A percentile compares a stretch with the other conserved stretches of the same genome.
Evolutionary conservation across 176 grass and related monocot species (phyloP).

Genomic region (Bothriochloa decipiens): DNA sequence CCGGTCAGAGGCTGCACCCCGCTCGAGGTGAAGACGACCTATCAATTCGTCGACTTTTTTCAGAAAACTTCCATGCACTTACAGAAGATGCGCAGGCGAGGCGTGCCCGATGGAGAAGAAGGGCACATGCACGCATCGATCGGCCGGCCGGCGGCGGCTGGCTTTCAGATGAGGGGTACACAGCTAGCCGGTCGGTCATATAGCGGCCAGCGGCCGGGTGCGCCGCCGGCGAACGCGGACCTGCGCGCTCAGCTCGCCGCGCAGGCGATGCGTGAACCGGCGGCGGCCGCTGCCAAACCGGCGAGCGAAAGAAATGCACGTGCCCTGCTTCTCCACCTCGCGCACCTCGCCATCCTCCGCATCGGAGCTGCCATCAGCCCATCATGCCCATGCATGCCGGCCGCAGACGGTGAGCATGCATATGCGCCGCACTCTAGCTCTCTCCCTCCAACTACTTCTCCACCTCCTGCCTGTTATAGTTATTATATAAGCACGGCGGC

Average conservation of each 20-base stretch:
- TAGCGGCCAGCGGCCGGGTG: too few species aligned
- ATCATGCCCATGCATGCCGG: background rate
- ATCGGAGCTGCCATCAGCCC: background rate
- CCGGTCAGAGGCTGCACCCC: background rate
- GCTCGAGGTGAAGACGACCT: background rate
- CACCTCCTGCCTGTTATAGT: background rate
- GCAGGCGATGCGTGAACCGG: too few species aligned
- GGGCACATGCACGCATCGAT: conserved; percentile 51
- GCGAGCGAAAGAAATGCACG: conserved; percentile 14
- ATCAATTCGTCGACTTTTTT: too few species aligned
- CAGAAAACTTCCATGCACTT: background rate
- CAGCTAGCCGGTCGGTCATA: background rate
- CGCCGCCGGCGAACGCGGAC: background rate
- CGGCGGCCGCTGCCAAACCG: background rate
- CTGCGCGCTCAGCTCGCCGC: background rate
- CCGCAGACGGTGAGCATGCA: background rate
- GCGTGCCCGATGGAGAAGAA: conserved; percentile 58
- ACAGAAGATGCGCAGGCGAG: conserved; percentile 43
- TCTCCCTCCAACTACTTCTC: background rate
- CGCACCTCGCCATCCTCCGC: conserved; percentile 46
- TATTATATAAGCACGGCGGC: conserved; percentile 11
- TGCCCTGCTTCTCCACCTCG: conserved; percentile 74
- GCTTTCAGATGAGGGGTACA: background rate
- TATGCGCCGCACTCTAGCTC: background rate
- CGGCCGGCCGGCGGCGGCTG: background rate